Evolutionary conservation across 305 asterid species (phyloP).

Genomic region (Withania somnifera): DNA sequence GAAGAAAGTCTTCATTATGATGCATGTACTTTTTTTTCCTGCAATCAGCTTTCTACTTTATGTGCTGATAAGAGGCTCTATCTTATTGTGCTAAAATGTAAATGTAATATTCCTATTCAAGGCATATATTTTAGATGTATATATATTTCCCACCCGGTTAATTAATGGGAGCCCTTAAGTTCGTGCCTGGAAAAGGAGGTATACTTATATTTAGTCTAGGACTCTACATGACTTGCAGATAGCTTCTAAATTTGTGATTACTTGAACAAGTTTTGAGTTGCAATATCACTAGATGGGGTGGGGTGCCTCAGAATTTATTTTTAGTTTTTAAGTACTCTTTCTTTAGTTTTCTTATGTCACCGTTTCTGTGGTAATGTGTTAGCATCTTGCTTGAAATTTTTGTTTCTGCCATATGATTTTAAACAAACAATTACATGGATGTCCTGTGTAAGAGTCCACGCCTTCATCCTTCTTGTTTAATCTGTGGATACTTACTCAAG

Average conservation of each 20-base stretch:
- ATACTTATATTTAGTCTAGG: neutral
- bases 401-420: neutral
- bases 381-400: neutral
- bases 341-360: neutral
- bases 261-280: neutral
- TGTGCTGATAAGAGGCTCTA: neutral
- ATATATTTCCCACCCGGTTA: neutral
- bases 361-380: neutral
- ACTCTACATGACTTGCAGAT: neutral
- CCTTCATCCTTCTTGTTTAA: neutral
- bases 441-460: neutral
- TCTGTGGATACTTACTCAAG: neutral
- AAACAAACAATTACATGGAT: neutral
- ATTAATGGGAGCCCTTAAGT: neutral
- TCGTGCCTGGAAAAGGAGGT: neutral
- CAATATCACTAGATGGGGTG: neutral
- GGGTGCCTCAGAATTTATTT: neutral
- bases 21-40: neutral
- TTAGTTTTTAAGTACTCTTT: neutral
- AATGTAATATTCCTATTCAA: neutral
- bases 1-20: neutral
- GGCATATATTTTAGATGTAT: neutral
- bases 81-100: neutral
- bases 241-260: neutral
- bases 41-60: constrained; percentile 4